A percentile compares a stretch with the other conserved stretches of the same genome.
Conservation (phyloP, 2,329 filamentous ascomycete species). For the Atkinsonella texensis region DNA sequence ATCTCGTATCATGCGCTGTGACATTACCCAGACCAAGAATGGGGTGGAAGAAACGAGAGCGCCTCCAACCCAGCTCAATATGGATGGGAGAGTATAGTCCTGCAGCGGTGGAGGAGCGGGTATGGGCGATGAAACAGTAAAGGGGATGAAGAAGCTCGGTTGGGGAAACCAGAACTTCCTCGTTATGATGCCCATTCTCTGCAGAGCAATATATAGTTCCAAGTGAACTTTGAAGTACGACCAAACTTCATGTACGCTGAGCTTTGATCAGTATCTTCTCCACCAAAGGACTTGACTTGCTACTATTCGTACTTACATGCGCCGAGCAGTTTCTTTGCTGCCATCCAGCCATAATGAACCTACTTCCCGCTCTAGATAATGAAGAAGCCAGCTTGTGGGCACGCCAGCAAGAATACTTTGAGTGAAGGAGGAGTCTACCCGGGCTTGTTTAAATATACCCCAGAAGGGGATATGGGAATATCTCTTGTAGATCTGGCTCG, state of each 20-base stretch:
- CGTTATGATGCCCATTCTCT: conserved; percentile 36
- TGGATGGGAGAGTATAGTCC: conserved; percentile 24
- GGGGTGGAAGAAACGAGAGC: conserved; percentile 32
- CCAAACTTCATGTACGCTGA: conserved; percentile 22
- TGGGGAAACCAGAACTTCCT: conserved; percentile 29
- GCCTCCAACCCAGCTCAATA: conserved; percentile 32
- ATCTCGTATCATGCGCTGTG: conserved; percentile 25
- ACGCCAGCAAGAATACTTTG: conserved; percentile 22
- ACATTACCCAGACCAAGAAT: conserved; percentile 33
- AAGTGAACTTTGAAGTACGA: conserved; percentile 36
- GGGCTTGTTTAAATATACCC: conserved; percentile 23
- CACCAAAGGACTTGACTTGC: too few species aligned
- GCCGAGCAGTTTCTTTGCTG: conserved; percentile 11
- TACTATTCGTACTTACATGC: conserved; percentile 15
- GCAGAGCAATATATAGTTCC: conserved; percentile 39
- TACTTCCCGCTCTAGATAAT: conserved; percentile 17
- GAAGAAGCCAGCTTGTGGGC: conserved; percentile 17
- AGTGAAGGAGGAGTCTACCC: conserved; percentile 18
- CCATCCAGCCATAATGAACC: conserved; percentile 14
- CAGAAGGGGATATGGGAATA: conserved; percentile 38
- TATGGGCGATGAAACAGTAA: conserved; percentile 38
- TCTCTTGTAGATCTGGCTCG: conserved; percentile 36
- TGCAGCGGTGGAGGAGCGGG: conserved; percentile 29
- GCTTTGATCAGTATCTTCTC: conserved; percentile 6
- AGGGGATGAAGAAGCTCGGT: conserved; percentile 41